Base-by-base conservation (phyloP, 2,329 filamentous ascomycete species). In the Aspergillus hiratsukae region DNA sequence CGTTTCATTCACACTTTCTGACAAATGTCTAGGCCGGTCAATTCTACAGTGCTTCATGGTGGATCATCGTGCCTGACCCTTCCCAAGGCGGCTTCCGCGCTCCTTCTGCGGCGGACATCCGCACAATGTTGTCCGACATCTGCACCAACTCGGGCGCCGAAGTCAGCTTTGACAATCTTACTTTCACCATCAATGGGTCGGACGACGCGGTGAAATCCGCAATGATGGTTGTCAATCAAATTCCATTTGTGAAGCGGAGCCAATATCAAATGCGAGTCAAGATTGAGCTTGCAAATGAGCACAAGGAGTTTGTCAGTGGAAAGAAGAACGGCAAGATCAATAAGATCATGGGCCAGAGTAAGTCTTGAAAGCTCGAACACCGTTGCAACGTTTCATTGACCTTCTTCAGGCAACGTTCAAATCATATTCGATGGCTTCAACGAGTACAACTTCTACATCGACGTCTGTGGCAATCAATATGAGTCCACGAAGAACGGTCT, bases 321-420 rank as follows among this genome's bases (percentile, higher is more conserved):
- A 99, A 99, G 82, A 99, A 99, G 81, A 99, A 99, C 68, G 94
- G 94, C 75, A 99, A 99, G 79, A 99, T 99, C 76, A 99, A 99
- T 82, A 99, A 99, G 81, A 99, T 99, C 69, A 99, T 99, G 94
- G 94, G 93, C 25, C 93, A 97, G 75, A 97, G 92, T 84, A 75
- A 63, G 80, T 71, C n/a, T 17, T n/a, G n/a, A n/a, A n/a, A n/a
- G n/a, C n/a, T n/a, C n/a, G n/a, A 48, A 27, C n/a, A 17, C 29
- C 2, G 31, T 48, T 37, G 56, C 60, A 51, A 64, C 65, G 74
- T 56, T 50, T 43, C 41, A 25, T 54, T 58, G 37, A 62, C 55
- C 4, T 27, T 2, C 10, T 48, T 9, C 58, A 87, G 85, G 86
- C 81, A 97, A 95, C 66, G 94, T 99, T 11, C 94, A 99, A 76